Percentiles rank a stretch among this genome's conserved stretches.
These are phyloP conservation scores for Aspergillus aculeatus DNA, from an alignment of 2,329 filamentous ascomycete species.

Conservation along the genomic window DNA sequence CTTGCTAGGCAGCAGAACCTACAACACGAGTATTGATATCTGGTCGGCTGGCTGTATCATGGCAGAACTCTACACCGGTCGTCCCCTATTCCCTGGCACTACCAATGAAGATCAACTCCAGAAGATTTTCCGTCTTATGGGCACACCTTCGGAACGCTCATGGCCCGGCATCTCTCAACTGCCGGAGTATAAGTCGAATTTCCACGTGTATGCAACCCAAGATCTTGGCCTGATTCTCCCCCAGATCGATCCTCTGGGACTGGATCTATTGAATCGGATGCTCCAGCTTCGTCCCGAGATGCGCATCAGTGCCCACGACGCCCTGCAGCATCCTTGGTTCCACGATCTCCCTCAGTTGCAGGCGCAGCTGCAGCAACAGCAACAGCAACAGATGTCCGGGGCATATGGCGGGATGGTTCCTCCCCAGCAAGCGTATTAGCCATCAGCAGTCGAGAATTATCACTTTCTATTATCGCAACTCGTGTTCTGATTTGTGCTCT, in stretches of 20 bases:
- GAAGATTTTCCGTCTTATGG: conserved; percentile 98
- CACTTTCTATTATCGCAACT: background rate
- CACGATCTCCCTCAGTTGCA: conserved; percentile 60
- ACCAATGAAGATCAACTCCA: conserved; percentile 97
- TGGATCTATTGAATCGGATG: conserved; percentile 87
- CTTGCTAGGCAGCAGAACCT: conserved; percentile 86
- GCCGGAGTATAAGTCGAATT: conserved; percentile 95
- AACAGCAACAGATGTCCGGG: conserved; percentile 38
- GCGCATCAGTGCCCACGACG: conserved; percentile 81
- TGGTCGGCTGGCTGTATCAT: conserved; percentile 99
- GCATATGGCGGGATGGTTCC: conserved; percentile 41
- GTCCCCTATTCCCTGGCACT: conserved; percentile 92
- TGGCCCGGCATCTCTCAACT: conserved; percentile 95
- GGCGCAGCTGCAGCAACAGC: conserved; percentile 46
- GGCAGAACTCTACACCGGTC: conserved; percentile 98
- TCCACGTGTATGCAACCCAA: conserved; percentile 91
- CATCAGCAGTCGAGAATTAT: background rate
- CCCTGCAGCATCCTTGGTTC: conserved; percentile 92
- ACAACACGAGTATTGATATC: conserved; percentile 99
- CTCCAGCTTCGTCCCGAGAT: conserved; percentile 89
- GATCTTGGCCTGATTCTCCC: conserved; percentile 83
- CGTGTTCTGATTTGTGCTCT: conserved; percentile 1
- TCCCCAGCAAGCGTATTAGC: conserved; percentile 36
- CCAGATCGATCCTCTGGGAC: conserved; percentile 81
- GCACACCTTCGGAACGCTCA: conserved; percentile 88